Percentiles rank a stretch among this genome's conserved stretches.
Conservation (phyloP, 2,329 filamentous ascomycete genomes). For the Rasamsonia emersonii region DNA sequence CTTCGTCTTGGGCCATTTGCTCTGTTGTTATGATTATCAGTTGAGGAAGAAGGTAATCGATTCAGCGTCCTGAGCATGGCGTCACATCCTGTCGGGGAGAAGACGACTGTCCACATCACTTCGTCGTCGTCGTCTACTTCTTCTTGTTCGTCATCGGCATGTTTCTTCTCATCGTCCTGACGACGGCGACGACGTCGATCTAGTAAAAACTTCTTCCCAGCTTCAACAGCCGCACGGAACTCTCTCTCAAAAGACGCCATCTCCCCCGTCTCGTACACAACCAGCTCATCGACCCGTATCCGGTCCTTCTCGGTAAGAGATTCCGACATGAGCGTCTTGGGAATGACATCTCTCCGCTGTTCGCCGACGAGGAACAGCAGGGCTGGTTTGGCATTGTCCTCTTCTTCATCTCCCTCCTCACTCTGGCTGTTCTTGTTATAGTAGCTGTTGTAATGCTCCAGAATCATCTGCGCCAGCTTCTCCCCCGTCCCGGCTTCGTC, state of each 20-base stretch:
- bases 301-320: conserved; percentile 41
- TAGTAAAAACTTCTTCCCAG: conserved; percentile 19
- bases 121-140: neutral
- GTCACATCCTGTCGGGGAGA: conserved; percentile 54
- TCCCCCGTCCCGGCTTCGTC: conserved; percentile 80
- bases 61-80: conserved; percentile 49
- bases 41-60: conserved; percentile 24
- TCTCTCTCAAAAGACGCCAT: conserved; percentile 67
- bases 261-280: conserved; percentile 80
- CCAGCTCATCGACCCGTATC: conserved; percentile 66
- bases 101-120: conserved; percentile 37
- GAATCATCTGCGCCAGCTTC: conserved; percentile 66
- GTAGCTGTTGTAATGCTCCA: conserved; percentile 60
- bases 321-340: conserved; percentile 61
- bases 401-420: conserved; percentile 15
- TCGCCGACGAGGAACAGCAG: conserved; percentile 87
- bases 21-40: no score
- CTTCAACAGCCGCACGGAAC: conserved; percentile 47
- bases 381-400: conserved; percentile 35
- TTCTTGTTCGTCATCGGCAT: neutral
- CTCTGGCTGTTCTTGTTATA: conserved; percentile 11
- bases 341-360: conserved; percentile 81
- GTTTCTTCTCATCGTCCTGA: neutral
- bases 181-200: neutral
- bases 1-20: conserved; percentile 18